phyloP scores from a whole-genome alignment of 1,284 basidiomycete genomes.

The Salmacisia buchloeana region DNA sequence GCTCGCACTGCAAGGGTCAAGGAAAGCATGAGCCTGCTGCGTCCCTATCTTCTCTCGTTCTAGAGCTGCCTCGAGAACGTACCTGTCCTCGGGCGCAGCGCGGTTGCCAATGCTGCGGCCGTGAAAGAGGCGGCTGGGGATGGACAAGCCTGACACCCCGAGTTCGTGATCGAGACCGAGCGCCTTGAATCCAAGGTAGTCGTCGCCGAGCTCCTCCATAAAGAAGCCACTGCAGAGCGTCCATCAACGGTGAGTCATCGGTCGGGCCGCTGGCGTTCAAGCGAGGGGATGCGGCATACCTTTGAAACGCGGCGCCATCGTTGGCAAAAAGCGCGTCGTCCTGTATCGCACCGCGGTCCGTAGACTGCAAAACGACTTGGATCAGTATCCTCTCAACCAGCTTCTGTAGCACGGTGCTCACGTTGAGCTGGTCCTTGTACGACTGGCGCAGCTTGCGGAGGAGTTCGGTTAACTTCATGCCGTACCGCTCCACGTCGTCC shows the following conservation, averaged over 20 bases:
- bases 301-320: constrained; percentile 67
- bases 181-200: constrained; percentile 83
- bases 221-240: constrained; percentile 66
- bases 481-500: constrained; percentile 81
- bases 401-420: constrained; percentile 39
- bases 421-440: constrained; percentile 65
- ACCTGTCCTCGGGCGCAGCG: background rate
- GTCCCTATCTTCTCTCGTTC: background rate
- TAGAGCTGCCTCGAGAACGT: background rate
- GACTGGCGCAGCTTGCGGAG: constrained; percentile 77
- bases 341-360: constrained; percentile 52
- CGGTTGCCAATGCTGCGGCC: constrained; percentile 54
- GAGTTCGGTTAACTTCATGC: constrained; percentile 67
- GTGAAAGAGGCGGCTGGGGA: constrained; percentile 74
- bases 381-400: constrained; percentile 7
- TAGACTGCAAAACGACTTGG: constrained; percentile 51
- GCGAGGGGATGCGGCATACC: constrained; percentile 57
- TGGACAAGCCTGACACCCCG: constrained; percentile 69
- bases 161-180: constrained; percentile 82
- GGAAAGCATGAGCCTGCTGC: background rate
- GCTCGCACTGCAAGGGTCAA: background rate
- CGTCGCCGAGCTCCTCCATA: constrained; percentile 80
- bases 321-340: constrained; percentile 76
- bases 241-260: background rate
- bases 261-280: background rate